A percentile compares a stretch with the other conserved stretches of the same genome.
Evolutionary conservation across 306 rosid genomes (phyloP).

Genomic region (Bauhinia variegata): DNA sequence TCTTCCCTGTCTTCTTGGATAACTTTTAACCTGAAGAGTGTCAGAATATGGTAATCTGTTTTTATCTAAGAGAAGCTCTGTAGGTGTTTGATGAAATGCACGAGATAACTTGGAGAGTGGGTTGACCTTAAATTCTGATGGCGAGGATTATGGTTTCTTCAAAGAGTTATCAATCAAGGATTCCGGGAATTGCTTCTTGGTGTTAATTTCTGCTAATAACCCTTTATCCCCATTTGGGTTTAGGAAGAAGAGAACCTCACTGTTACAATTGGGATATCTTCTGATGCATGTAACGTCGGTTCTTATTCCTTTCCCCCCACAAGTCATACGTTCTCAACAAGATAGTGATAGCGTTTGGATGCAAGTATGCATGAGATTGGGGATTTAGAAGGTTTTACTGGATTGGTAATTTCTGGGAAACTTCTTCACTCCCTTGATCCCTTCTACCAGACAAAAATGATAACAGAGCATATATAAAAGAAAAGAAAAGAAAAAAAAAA

Average conservation of each 20-base stretch:
- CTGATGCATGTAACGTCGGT: constrained; percentile 26
- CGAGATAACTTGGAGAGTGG: constrained; percentile 28
- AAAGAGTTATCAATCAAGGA: constrained; percentile 38
- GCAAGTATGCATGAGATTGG: too few species aligned
- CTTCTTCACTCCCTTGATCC: too few species aligned
- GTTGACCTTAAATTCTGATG: constrained; percentile 26
- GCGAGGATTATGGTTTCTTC: background rate
- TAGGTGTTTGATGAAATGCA: constrained; percentile 46
- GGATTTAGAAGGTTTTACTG: too few species aligned
- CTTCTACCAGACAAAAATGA: too few species aligned
- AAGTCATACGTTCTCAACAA: background rate
- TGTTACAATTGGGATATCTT: constrained; percentile 44
- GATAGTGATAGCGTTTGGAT: too few species aligned
- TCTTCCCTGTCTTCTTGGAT: background rate
- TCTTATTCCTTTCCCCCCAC: constrained; percentile 54
- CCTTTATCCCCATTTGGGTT: constrained; percentile 34
- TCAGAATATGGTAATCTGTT: background rate
- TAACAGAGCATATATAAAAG: too few species aligned
- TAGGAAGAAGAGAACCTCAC: constrained; percentile 16
- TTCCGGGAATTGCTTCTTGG: constrained; percentile 55
- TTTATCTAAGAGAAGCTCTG: too few species aligned
- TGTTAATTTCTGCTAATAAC: constrained; percentile 32
- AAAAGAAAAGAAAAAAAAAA: too few species aligned
- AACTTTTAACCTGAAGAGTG: background rate
- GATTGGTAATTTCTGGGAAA: too few species aligned